Evolutionary conservation across 768 basidiomycete species (phyloP), one percentile per base, ranked within the genome.

Genomic region (Lactarius quietus): DNA sequence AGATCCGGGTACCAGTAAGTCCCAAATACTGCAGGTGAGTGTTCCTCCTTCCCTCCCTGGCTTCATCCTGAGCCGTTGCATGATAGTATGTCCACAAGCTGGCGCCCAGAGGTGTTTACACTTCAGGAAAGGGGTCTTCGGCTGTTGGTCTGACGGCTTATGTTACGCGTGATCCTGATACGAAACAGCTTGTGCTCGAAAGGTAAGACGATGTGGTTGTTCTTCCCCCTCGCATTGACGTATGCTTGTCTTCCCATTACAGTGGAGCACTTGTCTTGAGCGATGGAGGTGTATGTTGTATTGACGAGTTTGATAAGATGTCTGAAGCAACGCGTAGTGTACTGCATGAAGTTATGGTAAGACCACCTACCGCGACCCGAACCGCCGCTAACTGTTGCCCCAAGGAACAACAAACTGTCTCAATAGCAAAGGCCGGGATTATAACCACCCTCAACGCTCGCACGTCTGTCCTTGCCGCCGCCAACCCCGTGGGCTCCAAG

Each of bases 291-390:
- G 94, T 98, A 6, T 98, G 95, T 74, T 98, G 96, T 73, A 98
- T 98, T 70, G 96, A 98, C 70, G 96, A 98, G 76, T 98, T 99
- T 71, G 97, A 99, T 79, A 99, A 99, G 77, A 99, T 99, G 97
- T 95, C 95, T 39, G 90, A 98, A 66, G 86, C 92, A 6, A 98
- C 97, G 52, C 88, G 97, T 55, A 98, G 97, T 73, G 96, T 98
- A 10, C 84, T 99, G 53, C 97, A 99, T 76, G 96, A 98, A 86
- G 95, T 97, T 18, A 98, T 98, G 96, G 92, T 93, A 69, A 60
- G 82, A 1, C 0, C 33, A 1, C 43, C 18, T 18, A 41, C n/a
- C 3, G 23, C 38, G 14, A 5, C 8, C 26, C 15, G 10, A 35
- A 12, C 10, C 12, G 29, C 31, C 18, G 29, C 63, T 64, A 17